Evolutionary conservation across 768 basidiomycete genomes (phyloP).

Genomic region (Chlorophyllum brunneum): DNA sequence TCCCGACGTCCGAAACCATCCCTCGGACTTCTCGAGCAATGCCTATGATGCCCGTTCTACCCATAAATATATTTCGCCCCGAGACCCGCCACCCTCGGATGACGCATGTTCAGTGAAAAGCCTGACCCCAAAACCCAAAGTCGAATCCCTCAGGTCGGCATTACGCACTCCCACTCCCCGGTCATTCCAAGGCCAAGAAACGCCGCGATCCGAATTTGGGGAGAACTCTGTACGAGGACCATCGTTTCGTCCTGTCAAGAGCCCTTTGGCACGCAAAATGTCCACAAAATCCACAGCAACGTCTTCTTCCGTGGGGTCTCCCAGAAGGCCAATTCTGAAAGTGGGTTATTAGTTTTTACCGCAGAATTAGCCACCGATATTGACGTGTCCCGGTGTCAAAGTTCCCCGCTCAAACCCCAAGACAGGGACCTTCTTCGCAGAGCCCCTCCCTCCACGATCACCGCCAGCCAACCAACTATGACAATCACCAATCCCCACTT

Average conservation of each 20-base stretch:
- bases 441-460: background rate
- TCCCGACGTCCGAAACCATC: background rate
- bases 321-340: background rate
- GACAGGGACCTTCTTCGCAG: background rate
- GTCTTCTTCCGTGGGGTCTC: background rate
- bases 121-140: background rate
- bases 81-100: background rate
- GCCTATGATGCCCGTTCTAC: background rate
- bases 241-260: constrained; percentile 15
- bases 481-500: too few species aligned
- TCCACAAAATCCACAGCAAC: background rate
- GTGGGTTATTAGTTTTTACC: background rate
- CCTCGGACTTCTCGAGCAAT: constrained; percentile 1
- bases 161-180: constrained; percentile 7
- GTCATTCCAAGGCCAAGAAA: background rate
- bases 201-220: background rate
- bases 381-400: background rate
- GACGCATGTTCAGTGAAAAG: background rate
- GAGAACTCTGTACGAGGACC: background rate
- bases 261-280: constrained; percentile 7
- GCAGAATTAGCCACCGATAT: too few species aligned
- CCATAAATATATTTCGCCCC: background rate
- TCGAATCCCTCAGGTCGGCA: constrained; percentile 5
- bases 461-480: background rate
- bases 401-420: background rate